A percentile compares a stretch with the other conserved stretches of the same genome.
Evolutionary conservation across 2,329 filamentous ascomycete genomes (phyloP).

Genomic region (Periglandula ipomoeae): DNA sequence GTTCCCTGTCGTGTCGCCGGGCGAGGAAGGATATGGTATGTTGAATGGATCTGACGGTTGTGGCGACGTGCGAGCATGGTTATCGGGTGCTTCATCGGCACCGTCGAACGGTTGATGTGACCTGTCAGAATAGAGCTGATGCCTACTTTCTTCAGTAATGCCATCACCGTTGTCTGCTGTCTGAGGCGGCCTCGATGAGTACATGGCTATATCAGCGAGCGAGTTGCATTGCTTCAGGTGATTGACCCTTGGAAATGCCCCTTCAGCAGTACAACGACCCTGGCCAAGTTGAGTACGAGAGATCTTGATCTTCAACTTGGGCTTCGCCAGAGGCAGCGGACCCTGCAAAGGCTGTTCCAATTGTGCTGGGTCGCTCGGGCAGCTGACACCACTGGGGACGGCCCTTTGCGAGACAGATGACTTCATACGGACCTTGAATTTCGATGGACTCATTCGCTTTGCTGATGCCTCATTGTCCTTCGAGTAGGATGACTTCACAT

Average conservation of each 20-base stretch:
- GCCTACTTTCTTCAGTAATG: not conserved
- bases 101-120: constrained; percentile 3
- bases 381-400: not conserved
- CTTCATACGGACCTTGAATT: constrained; percentile 21
- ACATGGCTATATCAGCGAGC: constrained; percentile 19
- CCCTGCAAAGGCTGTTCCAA: not conserved
- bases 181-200: constrained; percentile 7
- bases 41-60: constrained; percentile 25
- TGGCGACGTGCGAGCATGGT: constrained; percentile 10
- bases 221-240: constrained; percentile 24
- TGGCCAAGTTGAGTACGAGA: constrained; percentile 21
- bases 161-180: not conserved
- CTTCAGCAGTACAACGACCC: constrained; percentile 8
- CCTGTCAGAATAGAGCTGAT: not conserved
- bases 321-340: constrained; percentile 10
- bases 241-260: constrained; percentile 12
- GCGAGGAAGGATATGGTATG: constrained; percentile 22
- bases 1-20: constrained; percentile 8
- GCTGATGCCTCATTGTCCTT: not conserved
- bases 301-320: constrained; percentile 24
- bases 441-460: constrained; percentile 12
- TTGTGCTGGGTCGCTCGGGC: not conserved
- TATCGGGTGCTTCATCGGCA: constrained; percentile 7
- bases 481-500: not conserved
- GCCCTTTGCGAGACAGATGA: constrained; percentile 11